Evolutionary conservation across 441 rosid species (phyloP).

Genomic region (Gossypium schwendimanii): DNA sequence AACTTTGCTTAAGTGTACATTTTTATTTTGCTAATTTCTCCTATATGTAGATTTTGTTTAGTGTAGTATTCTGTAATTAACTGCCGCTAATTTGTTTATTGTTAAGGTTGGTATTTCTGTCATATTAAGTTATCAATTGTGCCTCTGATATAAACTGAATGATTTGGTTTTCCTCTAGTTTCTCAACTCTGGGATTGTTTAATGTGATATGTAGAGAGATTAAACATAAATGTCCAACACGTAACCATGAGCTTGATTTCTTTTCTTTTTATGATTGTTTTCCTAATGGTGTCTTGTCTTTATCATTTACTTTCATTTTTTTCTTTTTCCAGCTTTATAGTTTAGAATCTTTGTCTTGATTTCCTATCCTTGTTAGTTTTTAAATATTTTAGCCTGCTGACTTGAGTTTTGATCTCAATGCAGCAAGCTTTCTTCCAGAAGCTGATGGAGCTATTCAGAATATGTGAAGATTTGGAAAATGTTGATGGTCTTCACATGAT

Average conservation of each 20-base stretch:
- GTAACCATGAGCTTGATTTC: too few species aligned
- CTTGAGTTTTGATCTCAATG: slow-evolving; percentile 27
- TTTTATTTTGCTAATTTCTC: not conserved
- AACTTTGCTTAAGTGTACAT: not conserved
- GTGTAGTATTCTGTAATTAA: not conserved
- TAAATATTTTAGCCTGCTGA: slow-evolving; percentile 1
- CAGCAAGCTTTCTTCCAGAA: slow-evolving; percentile 87
- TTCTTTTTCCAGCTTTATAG: not conserved
- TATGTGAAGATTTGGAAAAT: slow-evolving; percentile 85
- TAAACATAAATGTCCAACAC: not conserved
- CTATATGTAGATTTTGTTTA: not conserved
- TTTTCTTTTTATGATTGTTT: too few species aligned
- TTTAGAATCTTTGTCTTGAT: not conserved
- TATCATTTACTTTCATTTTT: not conserved
- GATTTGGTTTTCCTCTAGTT: not conserved
- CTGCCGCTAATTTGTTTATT: not conserved
- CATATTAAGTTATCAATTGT: not conserved
- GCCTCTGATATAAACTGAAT: not conserved
- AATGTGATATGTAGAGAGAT: not conserved
- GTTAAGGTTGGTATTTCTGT: not conserved
- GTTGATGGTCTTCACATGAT: slow-evolving; percentile 91
- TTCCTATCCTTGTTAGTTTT: not conserved
- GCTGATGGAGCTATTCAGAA: slow-evolving; percentile 74
- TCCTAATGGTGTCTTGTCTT: too few species aligned
- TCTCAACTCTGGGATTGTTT: not conserved